Percentiles rank a stretch among this genome's conserved stretches.
These are phyloP conservation scores for Moniliophthora roreri DNA, from an alignment of 1,284 basidiomycete genomes.

Conservation along the genomic window DNA sequence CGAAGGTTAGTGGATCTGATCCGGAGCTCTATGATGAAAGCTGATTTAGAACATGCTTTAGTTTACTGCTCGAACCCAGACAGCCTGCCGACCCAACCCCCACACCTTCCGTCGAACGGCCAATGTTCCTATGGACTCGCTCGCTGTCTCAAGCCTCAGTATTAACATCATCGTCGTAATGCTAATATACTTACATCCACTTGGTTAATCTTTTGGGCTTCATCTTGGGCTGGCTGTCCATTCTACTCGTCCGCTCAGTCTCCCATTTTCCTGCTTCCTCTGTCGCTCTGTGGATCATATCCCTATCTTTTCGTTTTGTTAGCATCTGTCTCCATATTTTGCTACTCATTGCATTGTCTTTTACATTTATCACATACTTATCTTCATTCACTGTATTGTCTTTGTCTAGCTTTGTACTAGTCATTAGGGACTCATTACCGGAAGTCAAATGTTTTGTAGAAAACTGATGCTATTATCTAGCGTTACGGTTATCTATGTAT, in stretches of 20 bases:
- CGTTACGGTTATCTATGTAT: neutral
- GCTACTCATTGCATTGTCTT: conserved; percentile 10
- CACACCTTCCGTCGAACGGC: conserved; percentile 62
- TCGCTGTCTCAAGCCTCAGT: conserved; percentile 36
- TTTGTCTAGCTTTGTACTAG: neutral
- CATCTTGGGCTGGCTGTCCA: conserved; percentile 3
- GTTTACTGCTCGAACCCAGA: conserved; percentile 77
- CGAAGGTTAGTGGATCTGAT: conserved; percentile 56
- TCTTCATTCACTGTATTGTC: neutral
- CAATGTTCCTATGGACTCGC: conserved; percentile 75
- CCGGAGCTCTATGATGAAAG: conserved; percentile 9
- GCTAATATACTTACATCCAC: neutral
- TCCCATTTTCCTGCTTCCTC: conserved; percentile 18
- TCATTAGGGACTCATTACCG: neutral
- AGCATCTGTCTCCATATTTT: conserved; percentile 11
- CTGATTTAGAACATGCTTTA: conserved; percentile 26
- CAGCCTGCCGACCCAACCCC: conserved; percentile 71
- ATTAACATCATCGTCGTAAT: conserved; percentile 18
- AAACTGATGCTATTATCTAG: neutral
- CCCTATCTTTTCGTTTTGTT: conserved; percentile 9
- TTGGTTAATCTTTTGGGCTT: neutral
- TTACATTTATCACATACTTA: conserved; percentile 14
- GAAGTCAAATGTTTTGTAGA: neutral
- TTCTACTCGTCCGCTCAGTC: conserved; percentile 13
- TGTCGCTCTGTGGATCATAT: conserved; percentile 27